A percentile compares a stretch with the other conserved stretches of the same genome.
Evolutionary conservation across 2,329 filamentous ascomycete species (phyloP).

Genomic region (Colletotrichum sp.): DNA sequence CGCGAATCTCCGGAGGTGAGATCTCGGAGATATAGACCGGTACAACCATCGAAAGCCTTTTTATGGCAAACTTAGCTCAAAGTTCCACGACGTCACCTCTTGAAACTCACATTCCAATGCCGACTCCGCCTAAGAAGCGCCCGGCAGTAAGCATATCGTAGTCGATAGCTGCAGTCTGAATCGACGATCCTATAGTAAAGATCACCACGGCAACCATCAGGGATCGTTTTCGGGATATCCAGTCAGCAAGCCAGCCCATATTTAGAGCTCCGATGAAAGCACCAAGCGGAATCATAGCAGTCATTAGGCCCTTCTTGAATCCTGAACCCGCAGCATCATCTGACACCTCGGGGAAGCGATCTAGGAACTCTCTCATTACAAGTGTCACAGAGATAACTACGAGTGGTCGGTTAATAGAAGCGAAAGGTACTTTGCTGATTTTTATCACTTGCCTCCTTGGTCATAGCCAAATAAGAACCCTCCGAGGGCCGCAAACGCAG

Average conservation of each 20-base stretch:
- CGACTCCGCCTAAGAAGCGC: background rate
- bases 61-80: background rate
- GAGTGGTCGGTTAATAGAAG: background rate
- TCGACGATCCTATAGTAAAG: conserved; percentile 45
- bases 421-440: background rate
- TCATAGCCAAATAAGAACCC: background rate
- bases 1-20: background rate
- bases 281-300: conserved; percentile 46
- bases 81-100: accelerated
- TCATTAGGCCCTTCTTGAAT: conserved; percentile 34
- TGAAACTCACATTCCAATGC: background rate
- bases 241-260: conserved; percentile 41
- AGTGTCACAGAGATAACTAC: conserved; percentile 43
- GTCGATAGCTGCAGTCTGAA: conserved; percentile 33
- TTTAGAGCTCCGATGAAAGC: conserved; percentile 39
- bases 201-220: conserved; percentile 40
- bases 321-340: conserved; percentile 2
- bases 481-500: background rate
- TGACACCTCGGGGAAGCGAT: conserved; percentile 34
- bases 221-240: conserved; percentile 46
- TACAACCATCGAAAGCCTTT: background rate
- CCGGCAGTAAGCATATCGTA: conserved; percentile 28
- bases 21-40: background rate
- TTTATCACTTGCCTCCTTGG: background rate
- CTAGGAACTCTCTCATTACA: conserved; percentile 48